Conservation (phyloP, 2,329 filamentous ascomycete genomes). For the Rhinocladiella similis region DNA sequence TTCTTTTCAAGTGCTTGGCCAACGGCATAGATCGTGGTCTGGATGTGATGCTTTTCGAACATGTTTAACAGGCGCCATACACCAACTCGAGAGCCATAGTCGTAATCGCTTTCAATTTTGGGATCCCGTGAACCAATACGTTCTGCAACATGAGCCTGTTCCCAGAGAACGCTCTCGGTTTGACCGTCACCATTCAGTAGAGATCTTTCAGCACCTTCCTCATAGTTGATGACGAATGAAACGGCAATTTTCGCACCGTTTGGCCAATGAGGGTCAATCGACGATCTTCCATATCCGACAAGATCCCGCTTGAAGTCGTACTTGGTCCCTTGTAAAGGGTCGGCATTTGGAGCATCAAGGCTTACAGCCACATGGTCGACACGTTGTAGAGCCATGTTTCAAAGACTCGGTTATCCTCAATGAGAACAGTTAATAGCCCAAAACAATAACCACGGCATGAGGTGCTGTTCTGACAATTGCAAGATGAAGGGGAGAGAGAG, state of each 20-base stretch:
- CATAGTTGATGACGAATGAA: conserved; percentile 50
- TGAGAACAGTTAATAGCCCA: neutral
- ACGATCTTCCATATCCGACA: conserved; percentile 11
- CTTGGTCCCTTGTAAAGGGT: conserved; percentile 11
- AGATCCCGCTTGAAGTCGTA: conserved; percentile 18
- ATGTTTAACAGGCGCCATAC: conserved; percentile 53
- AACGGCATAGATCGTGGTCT: conserved; percentile 54
- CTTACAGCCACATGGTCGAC: conserved; percentile 10
- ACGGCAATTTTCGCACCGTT: conserved; percentile 46
- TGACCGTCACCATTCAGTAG: conserved; percentile 13
- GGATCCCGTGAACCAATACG: conserved; percentile 35
- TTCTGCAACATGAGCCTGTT: conserved; percentile 7
- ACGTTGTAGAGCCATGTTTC: conserved; percentile 5
- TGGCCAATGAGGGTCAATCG: conserved; percentile 15
- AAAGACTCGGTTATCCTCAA: neutral
- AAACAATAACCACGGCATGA: neutral
- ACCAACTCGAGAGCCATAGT: conserved; percentile 52
- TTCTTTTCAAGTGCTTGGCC: conserved; percentile 51
- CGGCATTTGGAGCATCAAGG: conserved; percentile 9
- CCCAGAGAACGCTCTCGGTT: conserved; percentile 11
- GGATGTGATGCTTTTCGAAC: conserved; percentile 51
- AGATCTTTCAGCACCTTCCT: conserved; percentile 26
- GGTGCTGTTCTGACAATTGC: too few relatives aligned
- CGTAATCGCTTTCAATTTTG: conserved; percentile 53
- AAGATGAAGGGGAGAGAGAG: too few relatives aligned